Conservation (phyloP, 2,329 filamentous ascomycete genomes). For the Venturiaceae sp. region DNA sequence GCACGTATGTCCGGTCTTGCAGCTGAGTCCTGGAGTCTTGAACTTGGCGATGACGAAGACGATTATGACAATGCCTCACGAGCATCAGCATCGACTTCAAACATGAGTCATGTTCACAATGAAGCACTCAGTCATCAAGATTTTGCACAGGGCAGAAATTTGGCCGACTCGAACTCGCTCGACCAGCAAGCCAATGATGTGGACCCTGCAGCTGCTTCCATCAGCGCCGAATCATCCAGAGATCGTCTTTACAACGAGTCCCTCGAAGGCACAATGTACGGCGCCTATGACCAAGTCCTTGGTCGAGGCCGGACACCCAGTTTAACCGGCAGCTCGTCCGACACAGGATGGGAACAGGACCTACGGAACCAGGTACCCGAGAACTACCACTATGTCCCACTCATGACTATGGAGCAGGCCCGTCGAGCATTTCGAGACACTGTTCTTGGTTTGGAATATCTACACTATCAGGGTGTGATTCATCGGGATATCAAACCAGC, state of each 20-base stretch:
- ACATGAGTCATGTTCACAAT: conserved; percentile 2
- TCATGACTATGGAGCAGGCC: conserved; percentile 77
- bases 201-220: neutral
- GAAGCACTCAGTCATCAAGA: conserved; percentile 17
- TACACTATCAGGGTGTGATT: conserved; percentile 47
- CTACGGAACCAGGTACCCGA: conserved; percentile 65
- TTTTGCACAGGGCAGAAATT: neutral
- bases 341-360: conserved; percentile 43
- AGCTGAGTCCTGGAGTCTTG: conserved; percentile 72
- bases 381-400: conserved; percentile 87
- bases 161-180: conserved; percentile 12
- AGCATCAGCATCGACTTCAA: conserved; percentile 21
- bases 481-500: conserved; percentile 50
- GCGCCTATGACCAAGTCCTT: conserved; percentile 49
- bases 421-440: conserved; percentile 85
- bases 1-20: conserved; percentile 23
- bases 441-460: conserved; percentile 83
- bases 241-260: neutral
- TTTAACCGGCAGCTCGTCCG: conserved; percentile 67
- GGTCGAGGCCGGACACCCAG: conserved; percentile 65
- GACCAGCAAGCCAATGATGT: conserved; percentile 12
- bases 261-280: conserved; percentile 70
- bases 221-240: neutral
- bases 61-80: conserved; percentile 27
- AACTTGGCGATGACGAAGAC: conserved; percentile 58